Base-by-base conservation (phyloP, 2,329 filamentous ascomycete species). In the Aspergillus fructus region DNA sequence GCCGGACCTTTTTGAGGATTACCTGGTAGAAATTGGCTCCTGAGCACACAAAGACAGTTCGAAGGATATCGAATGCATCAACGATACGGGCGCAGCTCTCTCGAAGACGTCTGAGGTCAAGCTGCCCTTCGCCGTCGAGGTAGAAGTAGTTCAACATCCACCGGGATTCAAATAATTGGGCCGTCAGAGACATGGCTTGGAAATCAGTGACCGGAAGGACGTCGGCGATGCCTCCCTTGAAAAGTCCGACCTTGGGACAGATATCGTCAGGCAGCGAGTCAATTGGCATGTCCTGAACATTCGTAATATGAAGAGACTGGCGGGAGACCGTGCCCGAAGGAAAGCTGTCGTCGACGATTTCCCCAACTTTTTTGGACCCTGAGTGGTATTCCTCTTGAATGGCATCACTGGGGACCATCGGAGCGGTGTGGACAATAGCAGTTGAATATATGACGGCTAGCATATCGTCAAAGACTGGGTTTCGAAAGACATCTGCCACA, bases 21-120 rank as follows among this genome's bases (percentile, higher is more conserved):
- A 86, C 83, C 53, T 82, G 81, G 59, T 84, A 79, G 64, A 80
- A 84, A 37, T 76, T 75, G 5, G 74, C 75, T 19, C 78, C 74
- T 56, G 79, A 75, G 55, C 80, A 76, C 15, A 88, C 78, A 61
- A 89, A 89, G 4, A 89, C 83, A 0, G 86, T 89, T 4, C 86
- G 82, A 2, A 89, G 75, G 23, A 89, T 85, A 63, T 89, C 85
- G 66, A 88, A 86, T 7, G 77, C 77, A 3, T 79, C 71, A 1
- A 89, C 82, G 3, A 89, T 80, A 37, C 84, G 70, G 53, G 75
- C 60, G 53, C 74, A 76, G 54, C 73, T 74, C 40, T 74, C 70
- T 24, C 72, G 69, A 1, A 76, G 65, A 33, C 81, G 74, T 23
- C 87, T 76, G 11, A 78, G 77, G 11, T 76, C 70, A 13, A 77